A percentile compares a stretch with the other conserved stretches of the same genome.
These are phyloP conservation scores for Hirschfeldia incana DNA, from an alignment of 345 rosid species.

Conservation along the genomic window DNA sequence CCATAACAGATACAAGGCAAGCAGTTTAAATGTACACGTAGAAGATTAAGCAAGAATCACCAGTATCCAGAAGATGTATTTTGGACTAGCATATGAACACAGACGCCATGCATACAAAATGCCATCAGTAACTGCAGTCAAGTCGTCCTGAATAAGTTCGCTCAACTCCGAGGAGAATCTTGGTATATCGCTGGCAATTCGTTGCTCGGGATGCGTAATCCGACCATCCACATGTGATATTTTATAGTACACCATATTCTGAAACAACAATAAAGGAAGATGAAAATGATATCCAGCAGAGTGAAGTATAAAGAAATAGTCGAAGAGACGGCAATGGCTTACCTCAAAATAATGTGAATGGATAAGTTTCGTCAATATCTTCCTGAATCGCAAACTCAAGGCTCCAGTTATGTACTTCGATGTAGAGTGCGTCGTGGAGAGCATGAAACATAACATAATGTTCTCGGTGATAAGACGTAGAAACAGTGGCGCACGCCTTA, in stretches of 20 bases:
- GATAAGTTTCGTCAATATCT: constrained; percentile 85
- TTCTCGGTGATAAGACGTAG: constrained; percentile 86
- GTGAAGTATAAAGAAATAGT: constrained; percentile 7
- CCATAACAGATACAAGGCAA: background rate
- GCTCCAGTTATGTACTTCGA: constrained; percentile 88
- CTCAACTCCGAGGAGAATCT: constrained; percentile 95
- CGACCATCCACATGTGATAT: constrained; percentile 96
- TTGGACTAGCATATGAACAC: constrained; percentile 97
- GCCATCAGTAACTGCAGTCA: constrained; percentile 85
- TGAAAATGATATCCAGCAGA: background rate
- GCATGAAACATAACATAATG: constrained; percentile 81
- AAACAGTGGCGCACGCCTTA: constrained; percentile 83
- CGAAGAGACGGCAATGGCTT: constrained; percentile 9
- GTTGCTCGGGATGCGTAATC: constrained; percentile 88
- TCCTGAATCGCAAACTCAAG: constrained; percentile 85
- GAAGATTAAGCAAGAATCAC: constrained; percentile 45
- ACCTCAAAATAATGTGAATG: constrained; percentile 94
- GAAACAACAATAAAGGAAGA: constrained; percentile 37
- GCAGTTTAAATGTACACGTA: background rate
- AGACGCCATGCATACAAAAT: constrained; percentile 93
- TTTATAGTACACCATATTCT: constrained; percentile 99
- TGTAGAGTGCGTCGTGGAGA: constrained; percentile 79
- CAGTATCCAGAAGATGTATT: constrained; percentile 92
- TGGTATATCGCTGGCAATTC: constrained; percentile 95
- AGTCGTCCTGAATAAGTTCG: constrained; percentile 87